These are phyloP conservation scores for Pestalotiopsis sp. DNA, from an alignment of 2,329 filamentous ascomycete species.

Conservation along the genomic window DNA sequence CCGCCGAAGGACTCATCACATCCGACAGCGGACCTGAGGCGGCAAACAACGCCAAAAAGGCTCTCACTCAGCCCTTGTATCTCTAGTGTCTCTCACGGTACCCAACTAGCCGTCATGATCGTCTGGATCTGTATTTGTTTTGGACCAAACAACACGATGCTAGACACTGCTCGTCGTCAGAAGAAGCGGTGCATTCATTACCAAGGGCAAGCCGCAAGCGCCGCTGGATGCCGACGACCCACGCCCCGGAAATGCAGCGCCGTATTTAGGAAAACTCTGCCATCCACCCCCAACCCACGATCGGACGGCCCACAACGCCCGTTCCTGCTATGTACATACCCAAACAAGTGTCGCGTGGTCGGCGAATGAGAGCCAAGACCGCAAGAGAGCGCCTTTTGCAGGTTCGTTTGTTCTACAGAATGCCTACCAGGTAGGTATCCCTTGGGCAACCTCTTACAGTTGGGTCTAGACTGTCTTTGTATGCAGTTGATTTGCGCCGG, in stretches of 20 bases:
- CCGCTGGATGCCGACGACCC: background rate
- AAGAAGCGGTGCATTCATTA: background rate
- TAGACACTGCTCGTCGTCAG: background rate
- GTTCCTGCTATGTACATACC: background rate
- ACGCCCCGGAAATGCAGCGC: background rate
- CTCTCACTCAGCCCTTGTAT: background rate
- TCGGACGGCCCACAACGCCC: background rate
- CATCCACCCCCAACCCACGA: background rate
- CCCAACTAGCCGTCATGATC: background rate
- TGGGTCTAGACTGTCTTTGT: background rate
- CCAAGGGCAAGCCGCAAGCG: background rate
- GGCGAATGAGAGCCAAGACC: background rate
- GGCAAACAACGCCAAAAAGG: background rate
- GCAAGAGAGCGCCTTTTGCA: background rate
- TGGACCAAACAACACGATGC: background rate
- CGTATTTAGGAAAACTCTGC: constrained; percentile 5
- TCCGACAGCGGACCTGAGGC: constrained; percentile 7
- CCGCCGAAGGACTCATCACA: background rate
- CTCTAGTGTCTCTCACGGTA: background rate
- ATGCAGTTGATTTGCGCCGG: constrained; percentile 8
- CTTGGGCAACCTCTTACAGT: background rate
- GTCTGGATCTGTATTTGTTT: background rate
- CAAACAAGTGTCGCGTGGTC: background rate
- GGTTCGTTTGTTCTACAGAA: background rate
- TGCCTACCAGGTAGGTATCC: background rate